Base-by-base conservation (phyloP, 768 basidiomycete species). In the Auriscalpium vulgare region DNA sequence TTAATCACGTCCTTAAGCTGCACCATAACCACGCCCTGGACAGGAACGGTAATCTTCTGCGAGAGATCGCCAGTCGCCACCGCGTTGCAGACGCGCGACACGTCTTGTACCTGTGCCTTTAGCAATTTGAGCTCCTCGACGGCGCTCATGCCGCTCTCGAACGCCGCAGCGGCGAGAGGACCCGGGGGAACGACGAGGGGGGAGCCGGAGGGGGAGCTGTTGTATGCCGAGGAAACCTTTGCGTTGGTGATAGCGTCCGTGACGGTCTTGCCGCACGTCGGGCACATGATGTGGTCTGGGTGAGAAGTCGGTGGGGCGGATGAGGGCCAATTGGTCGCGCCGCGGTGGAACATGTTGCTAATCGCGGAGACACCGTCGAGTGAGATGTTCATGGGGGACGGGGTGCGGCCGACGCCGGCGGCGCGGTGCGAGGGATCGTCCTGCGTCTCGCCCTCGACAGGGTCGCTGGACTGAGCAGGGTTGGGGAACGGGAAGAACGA, bases 31-130 rank as follows among this genome's bases (percentile, higher is more conserved):
- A 71, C 70, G 37, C 78, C 77, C 63, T 79, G 75, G 23, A 80
- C 78, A 46, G 73, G 73, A 8, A 80, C 77, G 23, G 75, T 74
- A 54, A 80, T 78, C 66, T 78, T 78, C 63, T 78, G 74, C 16
- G 75, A 75, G 34, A 80, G 61, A 59, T 80, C 78, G 35, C 78
- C 77, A 23, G 68, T 67, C 1, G 77, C 78, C 47, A 78, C 77
- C 44, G 78, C 78, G 64, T 77, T 76, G 62, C 78, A 80, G 37
- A 80, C 78, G 11, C 78, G 64, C 8, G 77, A 76, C 54, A 80
- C 76, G 45, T 60, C 82, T 71, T 88, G 84, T 0, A 91, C 87
- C 69, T 91, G 89, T 21, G 86, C 86, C 65, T 88, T 88, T 54
- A 91, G 78, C 38, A 89, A 69, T 61, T 77, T 78, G 17, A 91